These are phyloP conservation scores for Synchytrium microbalum DNA, from an alignment of 371 early-diverging fungal genomes.

Conservation along the genomic window DNA sequence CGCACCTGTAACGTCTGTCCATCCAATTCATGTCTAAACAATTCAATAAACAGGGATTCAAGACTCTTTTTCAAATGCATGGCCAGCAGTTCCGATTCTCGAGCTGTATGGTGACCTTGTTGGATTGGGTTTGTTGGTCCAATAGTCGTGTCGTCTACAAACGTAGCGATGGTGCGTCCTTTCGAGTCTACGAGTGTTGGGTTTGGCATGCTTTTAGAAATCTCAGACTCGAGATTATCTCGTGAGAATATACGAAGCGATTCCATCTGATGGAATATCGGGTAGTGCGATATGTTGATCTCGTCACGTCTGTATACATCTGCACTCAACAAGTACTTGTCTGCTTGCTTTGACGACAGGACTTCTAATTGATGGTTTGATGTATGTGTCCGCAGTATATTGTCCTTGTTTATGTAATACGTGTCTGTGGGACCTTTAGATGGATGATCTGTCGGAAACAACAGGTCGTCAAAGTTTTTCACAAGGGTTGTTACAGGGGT, in stretches of 20 bases:
- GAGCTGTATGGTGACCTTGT: slow-evolving; percentile 44
- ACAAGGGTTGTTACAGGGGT: slow-evolving; percentile 72
- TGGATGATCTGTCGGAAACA: slow-evolving; percentile 75
- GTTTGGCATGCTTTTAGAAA: not conserved
- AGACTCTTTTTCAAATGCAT: slow-evolving; percentile 69
- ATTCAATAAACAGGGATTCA: slow-evolving; percentile 66
- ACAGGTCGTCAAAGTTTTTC: slow-evolving; percentile 89
- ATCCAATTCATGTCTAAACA: slow-evolving; percentile 39
- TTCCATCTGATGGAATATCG: slow-evolving; percentile 97
- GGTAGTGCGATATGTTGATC: slow-evolving; percentile 92
- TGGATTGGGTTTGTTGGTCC: slow-evolving; percentile 20
- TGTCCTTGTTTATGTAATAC: slow-evolving; percentile 78
- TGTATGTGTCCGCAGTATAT: slow-evolving; percentile 86
- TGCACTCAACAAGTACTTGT: slow-evolving; percentile 72
- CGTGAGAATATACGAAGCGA: slow-evolving; percentile 55
- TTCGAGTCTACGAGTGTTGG: not conserved
- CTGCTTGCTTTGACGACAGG: slow-evolving; percentile 26
- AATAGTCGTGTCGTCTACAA: not conserved
- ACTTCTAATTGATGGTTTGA: slow-evolving; percentile 88
- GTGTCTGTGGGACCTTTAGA: slow-evolving; percentile 77
- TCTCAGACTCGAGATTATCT: slow-evolving; percentile 13
- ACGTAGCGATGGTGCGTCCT: not conserved
- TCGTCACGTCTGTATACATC: slow-evolving; percentile 98
- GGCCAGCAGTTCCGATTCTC: slow-evolving; percentile 50
- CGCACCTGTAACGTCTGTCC: slow-evolving; percentile 64